phyloP scores from a whole-genome alignment of 345 rosid species.

The Linum usitatissimum region DNA sequence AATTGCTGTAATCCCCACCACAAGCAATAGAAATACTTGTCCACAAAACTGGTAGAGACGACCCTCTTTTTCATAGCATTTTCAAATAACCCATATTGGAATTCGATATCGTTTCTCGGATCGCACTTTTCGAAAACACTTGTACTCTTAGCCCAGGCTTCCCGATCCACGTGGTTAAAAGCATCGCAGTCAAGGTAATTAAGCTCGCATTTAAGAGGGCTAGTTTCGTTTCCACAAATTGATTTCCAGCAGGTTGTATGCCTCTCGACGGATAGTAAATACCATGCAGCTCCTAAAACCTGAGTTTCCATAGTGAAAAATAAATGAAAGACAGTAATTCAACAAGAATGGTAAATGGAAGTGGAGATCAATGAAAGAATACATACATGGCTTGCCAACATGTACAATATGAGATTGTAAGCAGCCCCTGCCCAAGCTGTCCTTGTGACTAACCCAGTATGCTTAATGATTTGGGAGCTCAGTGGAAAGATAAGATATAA shows the following conservation, averaged over 20 bases:
- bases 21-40: slow-evolving; percentile 72
- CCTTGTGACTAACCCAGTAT: slow-evolving; percentile 74
- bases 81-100: slow-evolving; percentile 60
- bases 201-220: slow-evolving; percentile 29
- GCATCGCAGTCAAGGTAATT: slow-evolving; percentile 53
- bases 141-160: slow-evolving; percentile 42
- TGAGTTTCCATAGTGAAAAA: slow-evolving; percentile 14
- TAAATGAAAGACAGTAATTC: background rate
- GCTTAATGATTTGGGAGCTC: slow-evolving; percentile 73
- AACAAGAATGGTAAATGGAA: background rate
- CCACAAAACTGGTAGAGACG: slow-evolving; percentile 43
- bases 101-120: slow-evolving; percentile 34
- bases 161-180: slow-evolving; percentile 17
- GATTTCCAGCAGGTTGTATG: slow-evolving; percentile 76
- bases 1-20: slow-evolving; percentile 96
- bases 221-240: slow-evolving; percentile 41
- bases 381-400: slow-evolving; percentile 96
- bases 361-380: background rate
- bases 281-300: slow-evolving; percentile 88
- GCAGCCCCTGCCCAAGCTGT: slow-evolving; percentile 99
- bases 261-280: slow-evolving; percentile 66
- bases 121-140: slow-evolving; percentile 51
- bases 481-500: slow-evolving; percentile 75
- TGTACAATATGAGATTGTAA: slow-evolving; percentile 79
- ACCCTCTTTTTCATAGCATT: slow-evolving; percentile 51